A percentile compares a stretch with the other conserved stretches of the same genome.
Evolutionary conservation across 2,329 filamentous ascomycete species (phyloP).

Genomic region (Coniochaeta prunicola): DNA sequence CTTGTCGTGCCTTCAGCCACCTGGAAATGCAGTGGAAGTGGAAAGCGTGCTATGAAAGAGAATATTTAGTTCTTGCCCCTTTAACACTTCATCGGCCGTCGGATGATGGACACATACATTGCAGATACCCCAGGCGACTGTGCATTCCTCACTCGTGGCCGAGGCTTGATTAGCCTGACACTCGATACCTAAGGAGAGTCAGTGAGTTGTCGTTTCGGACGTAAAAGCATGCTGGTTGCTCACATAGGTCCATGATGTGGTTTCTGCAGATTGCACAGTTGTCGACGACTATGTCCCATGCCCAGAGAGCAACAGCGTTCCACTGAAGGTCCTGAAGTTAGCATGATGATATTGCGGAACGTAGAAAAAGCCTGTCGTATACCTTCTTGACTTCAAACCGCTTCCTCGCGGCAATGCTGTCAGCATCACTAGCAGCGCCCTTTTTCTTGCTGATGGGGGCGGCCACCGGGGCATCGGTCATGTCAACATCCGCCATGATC

Average conservation of each 20-base stretch:
- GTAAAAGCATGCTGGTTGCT: slow-evolving; percentile 18
- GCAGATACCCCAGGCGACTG: slow-evolving; percentile 98
- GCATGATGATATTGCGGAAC: neutral
- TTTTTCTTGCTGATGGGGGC: slow-evolving; percentile 44
- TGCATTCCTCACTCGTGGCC: slow-evolving; percentile 95
- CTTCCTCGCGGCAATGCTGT: slow-evolving; percentile 66
- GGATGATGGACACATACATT: slow-evolving; percentile 60
- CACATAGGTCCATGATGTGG: slow-evolving; percentile 99
- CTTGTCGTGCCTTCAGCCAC: slow-evolving; percentile 98
- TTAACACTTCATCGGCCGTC: neutral
- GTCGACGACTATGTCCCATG: slow-evolving; percentile 98
- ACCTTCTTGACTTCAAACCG: slow-evolving; percentile 99
- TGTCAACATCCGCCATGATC: slow-evolving; percentile 89
- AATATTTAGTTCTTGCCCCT: slow-evolving; percentile 3
- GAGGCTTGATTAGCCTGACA: slow-evolving; percentile 98
- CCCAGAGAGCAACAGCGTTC: slow-evolving; percentile 98
- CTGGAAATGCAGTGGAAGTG: slow-evolving; percentile 99
- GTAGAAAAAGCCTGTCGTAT: slow-evolving; percentile 5
- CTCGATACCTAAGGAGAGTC: slow-evolving; percentile 64
- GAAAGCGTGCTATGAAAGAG: slow-evolving; percentile 75
- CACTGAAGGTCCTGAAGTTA: slow-evolving; percentile 51
- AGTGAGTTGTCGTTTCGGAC: neutral
- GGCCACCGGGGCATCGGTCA: slow-evolving; percentile 71
- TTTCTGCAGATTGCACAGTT: slow-evolving; percentile 99
- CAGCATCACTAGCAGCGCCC: slow-evolving; percentile 35